Percentiles rank a stretch among this genome's conserved stretches.
phyloP scores from a whole-genome alignment of 495 filamentous ascomycete species.

The Xylaria intraflava region DNA sequence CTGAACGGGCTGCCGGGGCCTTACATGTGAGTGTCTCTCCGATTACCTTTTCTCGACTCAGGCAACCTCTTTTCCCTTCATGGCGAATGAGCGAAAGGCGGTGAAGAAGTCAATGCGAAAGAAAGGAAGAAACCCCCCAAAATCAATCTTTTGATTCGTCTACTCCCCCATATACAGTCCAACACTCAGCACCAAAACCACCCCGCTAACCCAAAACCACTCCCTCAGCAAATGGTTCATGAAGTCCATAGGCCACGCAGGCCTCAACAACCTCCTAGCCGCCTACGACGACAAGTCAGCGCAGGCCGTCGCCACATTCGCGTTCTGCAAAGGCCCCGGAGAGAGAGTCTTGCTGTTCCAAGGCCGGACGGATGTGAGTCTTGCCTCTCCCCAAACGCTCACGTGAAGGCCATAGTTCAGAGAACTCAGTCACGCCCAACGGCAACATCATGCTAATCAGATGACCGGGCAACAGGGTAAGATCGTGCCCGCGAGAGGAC shows the following conservation, averaged over 20 bases:
- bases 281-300: constrained; percentile 85
- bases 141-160: no score
- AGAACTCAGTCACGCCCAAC: no score
- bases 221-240: constrained; percentile 82
- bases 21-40: constrained; percentile 65
- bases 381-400: not conserved
- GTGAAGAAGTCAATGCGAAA: not conserved
- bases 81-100: not conserved
- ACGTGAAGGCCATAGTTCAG: no score
- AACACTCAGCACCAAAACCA: no score
- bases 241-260: constrained; percentile 67
- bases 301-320: constrained; percentile 94
- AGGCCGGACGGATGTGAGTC: constrained; percentile 58
- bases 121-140: not conserved
- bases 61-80: constrained; percentile 1
- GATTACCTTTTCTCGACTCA: not conserved
- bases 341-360: constrained; percentile 86
- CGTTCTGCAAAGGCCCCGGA: constrained; percentile 78
- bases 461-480: constrained; percentile 46
- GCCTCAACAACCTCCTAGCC: constrained; percentile 85
- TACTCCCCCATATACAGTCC: no score
- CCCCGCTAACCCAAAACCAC: not conserved
- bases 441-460: not conserved
- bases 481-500: constrained; percentile 70
- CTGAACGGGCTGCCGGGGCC: constrained; percentile 87